Evolutionary conservation across 2,329 filamentous ascomycete species (phyloP).

Genomic region (Diaporthe velutina): DNA sequence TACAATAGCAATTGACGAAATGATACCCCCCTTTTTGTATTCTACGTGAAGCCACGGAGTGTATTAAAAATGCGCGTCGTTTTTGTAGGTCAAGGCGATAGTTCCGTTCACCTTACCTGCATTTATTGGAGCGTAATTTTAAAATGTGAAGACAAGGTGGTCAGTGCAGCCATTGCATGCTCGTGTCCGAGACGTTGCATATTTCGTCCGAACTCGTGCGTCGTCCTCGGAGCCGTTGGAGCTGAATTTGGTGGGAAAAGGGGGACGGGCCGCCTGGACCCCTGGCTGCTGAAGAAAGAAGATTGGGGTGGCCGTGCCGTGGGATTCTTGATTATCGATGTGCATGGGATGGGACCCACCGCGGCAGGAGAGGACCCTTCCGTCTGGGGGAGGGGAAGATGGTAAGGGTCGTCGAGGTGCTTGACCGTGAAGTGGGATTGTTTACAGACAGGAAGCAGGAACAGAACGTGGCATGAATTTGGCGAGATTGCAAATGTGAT

Average conservation of each 20-base stretch:
- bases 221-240: constrained; percentile 16
- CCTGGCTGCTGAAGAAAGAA: constrained; percentile 18
- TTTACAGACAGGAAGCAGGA: not conserved
- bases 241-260: not conserved
- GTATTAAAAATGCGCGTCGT: not conserved
- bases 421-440: not conserved
- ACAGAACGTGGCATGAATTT: constrained; percentile 21
- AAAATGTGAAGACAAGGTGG: constrained; percentile 7
- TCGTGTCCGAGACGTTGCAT: not conserved
- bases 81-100: constrained; percentile 5
- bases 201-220: constrained; percentile 3
- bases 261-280: constrained; percentile 31
- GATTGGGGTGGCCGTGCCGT: constrained; percentile 9
- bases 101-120: not conserved
- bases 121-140: constrained; percentile 22
- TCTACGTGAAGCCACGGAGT: constrained; percentile 8
- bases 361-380: constrained; percentile 13
- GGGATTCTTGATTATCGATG: constrained; percentile 12
- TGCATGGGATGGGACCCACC: not conserved
- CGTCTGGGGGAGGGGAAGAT: constrained; percentile 21
- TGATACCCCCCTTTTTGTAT: constrained; percentile 15
- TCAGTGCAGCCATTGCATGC: constrained; percentile 7
- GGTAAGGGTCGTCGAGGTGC: not conserved
- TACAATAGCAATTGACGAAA: constrained; percentile 1
- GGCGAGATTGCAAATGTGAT: constrained; percentile 26